These are phyloP conservation scores for Harrya chromipes DNA, from an alignment of 768 basidiomycete genomes.

Conservation along the genomic window DNA sequence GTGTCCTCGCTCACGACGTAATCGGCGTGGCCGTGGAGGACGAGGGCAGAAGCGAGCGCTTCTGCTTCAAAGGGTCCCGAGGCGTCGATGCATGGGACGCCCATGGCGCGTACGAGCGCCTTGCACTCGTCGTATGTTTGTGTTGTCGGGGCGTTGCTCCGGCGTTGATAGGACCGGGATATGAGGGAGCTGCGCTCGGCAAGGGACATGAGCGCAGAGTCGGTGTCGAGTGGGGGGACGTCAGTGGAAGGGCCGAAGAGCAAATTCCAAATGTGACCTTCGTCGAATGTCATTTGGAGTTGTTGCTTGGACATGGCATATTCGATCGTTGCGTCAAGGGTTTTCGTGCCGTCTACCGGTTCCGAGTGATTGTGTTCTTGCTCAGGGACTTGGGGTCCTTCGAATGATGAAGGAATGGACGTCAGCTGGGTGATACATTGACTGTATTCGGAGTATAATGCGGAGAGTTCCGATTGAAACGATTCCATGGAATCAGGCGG, in stretches of 20 bases:
- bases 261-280: slow-evolving; percentile 57
- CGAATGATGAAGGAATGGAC: slow-evolving; percentile 35
- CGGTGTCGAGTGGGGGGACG: slow-evolving; percentile 16
- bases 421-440: slow-evolving; percentile 45
- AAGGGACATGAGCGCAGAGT: slow-evolving; percentile 32
- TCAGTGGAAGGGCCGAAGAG: slow-evolving; percentile 27
- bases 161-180: slow-evolving; percentile 62
- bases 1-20: slow-evolving; percentile 92
- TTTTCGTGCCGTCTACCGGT: slow-evolving; percentile 15
- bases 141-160: slow-evolving; percentile 57
- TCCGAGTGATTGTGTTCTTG: slow-evolving; percentile 1
- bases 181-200: slow-evolving; percentile 52
- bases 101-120: slow-evolving; percentile 72
- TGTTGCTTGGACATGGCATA: slow-evolving; percentile 62
- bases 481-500: slow-evolving; percentile 22
- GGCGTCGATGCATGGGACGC: slow-evolving; percentile 73
- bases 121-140: slow-evolving; percentile 69
- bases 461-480: slow-evolving; percentile 38
- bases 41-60: slow-evolving; percentile 77
- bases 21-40: slow-evolving; percentile 72
- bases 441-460: slow-evolving; percentile 49
- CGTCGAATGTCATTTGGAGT: slow-evolving; percentile 54
- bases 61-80: slow-evolving; percentile 78
- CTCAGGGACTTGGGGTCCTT: slow-evolving; percentile 12
- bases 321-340: slow-evolving; percentile 38